phyloP scores from a whole-genome alignment of 495 filamentous ascomycete species.

The Diplogelasinospora grovesii region DNA sequence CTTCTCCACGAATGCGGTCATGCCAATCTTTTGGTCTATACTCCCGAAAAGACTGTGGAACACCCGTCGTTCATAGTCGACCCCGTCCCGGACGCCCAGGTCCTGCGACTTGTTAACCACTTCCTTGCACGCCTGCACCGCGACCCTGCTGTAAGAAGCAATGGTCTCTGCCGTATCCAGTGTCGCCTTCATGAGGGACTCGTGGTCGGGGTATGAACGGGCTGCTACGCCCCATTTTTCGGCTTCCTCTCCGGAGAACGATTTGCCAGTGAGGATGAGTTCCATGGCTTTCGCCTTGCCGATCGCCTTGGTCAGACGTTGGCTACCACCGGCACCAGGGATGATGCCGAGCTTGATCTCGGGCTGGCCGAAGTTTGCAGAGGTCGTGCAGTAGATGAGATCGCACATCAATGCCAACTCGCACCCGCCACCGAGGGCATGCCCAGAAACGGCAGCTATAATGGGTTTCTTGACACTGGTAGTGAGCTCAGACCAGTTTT shows the following conservation, averaged over 20 bases:
- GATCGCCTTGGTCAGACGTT: conserved; percentile 79
- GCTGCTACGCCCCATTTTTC: conserved; percentile 88
- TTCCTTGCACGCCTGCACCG: conserved; percentile 90
- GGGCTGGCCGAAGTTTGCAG: conserved; percentile 87
- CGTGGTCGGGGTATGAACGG: conserved; percentile 69
- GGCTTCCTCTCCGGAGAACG: conserved; percentile 73
- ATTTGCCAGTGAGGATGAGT: conserved; percentile 79
- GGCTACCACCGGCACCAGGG: conserved; percentile 85
- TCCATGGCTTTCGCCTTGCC: conserved; percentile 94
- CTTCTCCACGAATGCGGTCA: conserved; percentile 94
- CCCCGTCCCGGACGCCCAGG: conserved; percentile 72
- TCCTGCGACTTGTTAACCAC: conserved; percentile 97
- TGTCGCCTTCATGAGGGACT: conserved; percentile 71
- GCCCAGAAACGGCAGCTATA: conserved; percentile 87
- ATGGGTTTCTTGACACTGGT: conserved; percentile 82
- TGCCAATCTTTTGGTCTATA: conserved; percentile 94
- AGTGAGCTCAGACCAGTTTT: conserved; percentile 80
- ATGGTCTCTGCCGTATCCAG: conserved; percentile 82
- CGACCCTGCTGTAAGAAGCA: conserved; percentile 70
- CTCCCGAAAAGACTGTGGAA: conserved; percentile 92
- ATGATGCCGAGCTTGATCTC: conserved; percentile 93
- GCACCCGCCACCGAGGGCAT: conserved; percentile 91
- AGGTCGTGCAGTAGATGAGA: conserved; percentile 79
- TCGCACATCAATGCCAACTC: conserved; percentile 98
- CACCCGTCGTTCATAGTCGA: conserved; percentile 87